Evolutionary conservation across 495 filamentous ascomycete species (phyloP).

Genomic region (Margaritispora aquatica): DNA sequence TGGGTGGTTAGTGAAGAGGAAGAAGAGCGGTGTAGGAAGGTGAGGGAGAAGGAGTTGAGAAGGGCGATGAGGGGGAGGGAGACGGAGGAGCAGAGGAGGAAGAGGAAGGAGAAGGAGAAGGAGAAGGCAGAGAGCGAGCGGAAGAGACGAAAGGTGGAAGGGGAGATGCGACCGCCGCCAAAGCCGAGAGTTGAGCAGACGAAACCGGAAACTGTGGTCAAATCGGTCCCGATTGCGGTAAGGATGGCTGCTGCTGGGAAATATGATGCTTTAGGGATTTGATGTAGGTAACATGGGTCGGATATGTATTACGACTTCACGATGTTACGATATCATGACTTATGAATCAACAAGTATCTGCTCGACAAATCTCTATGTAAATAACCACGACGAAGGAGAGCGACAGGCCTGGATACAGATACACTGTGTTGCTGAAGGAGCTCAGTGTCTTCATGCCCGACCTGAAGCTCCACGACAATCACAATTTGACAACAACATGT

Average conservation of each 20-base stretch:
- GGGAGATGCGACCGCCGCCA: not conserved
- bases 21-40: constrained; percentile 18
- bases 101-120: not conserved
- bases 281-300: not conserved
- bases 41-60: constrained; percentile 17
- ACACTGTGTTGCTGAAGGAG: too few relatives aligned
- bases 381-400: too few relatives aligned
- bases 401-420: too few relatives aligned
- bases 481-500: too few relatives aligned
- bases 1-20: constrained; percentile 24
- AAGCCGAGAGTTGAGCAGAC: too few relatives aligned
- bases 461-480: too few relatives aligned
- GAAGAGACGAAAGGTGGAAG: not conserved
- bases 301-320: not conserved
- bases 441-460: too few relatives aligned
- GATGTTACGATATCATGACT: not conserved
- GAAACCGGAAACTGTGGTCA: constrained; percentile 8
- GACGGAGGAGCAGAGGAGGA: not conserved
- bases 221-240: constrained; percentile 13
- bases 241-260: constrained; percentile 17
- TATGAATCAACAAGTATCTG: not conserved
- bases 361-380: too few relatives aligned
- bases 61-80: not conserved
- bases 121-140: not conserved
- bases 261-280: constrained; percentile 21